Evolutionary conservation across 768 basidiomycete species (phyloP), one percentile per base, ranked within the genome.

Genomic region (Arthromyces matolae): DNA sequence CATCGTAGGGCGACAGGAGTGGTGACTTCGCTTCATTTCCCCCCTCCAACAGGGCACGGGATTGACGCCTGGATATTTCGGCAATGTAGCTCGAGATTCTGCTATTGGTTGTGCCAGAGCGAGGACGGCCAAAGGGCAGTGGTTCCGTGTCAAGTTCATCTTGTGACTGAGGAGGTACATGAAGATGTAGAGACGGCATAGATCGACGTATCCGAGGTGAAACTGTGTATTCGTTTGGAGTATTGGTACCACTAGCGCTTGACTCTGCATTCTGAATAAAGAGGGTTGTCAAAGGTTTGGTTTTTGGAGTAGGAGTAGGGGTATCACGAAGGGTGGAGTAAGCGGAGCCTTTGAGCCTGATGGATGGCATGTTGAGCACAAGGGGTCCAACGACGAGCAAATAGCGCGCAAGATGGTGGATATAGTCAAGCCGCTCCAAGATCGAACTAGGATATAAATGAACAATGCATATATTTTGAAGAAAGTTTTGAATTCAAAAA

Each of bases 301-400:
- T 20, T 42, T 14, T 43, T 20, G 38, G 52, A 8, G 42, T 37
- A 9, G 41, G 20, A 16, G 41, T 33, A 20, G 49, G 45, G 22
- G 51, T 44, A 14, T 60, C 61, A 9, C 55, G 47, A 24, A 66
- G 56, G 28, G 54, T 50, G n/a, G 60, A 59, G 52, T 70, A 70
- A 8, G 63, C 52, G 23, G 60, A 62, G 16, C 64, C 62, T 59
- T 64, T 72, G 44, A 80, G 66, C 56, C 75, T 70, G 45, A 80
- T 67, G 32, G 78, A 80, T 29, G 77, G 76, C 76, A 78, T 78
- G 23, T 42, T 42, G n/a, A 27, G 3, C n/a, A 33, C 9, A 24
- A 22, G 7, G 14, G 20, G 22, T 23, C n/a, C 24, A 35, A 10
- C 24, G 35, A 16, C 37, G 14, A 40, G 27, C 19, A 31, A 18